These are phyloP conservation scores for Apiospora koreana DNA, from an alignment of 2,329 filamentous ascomycete genomes.

Conservation along the genomic window DNA sequence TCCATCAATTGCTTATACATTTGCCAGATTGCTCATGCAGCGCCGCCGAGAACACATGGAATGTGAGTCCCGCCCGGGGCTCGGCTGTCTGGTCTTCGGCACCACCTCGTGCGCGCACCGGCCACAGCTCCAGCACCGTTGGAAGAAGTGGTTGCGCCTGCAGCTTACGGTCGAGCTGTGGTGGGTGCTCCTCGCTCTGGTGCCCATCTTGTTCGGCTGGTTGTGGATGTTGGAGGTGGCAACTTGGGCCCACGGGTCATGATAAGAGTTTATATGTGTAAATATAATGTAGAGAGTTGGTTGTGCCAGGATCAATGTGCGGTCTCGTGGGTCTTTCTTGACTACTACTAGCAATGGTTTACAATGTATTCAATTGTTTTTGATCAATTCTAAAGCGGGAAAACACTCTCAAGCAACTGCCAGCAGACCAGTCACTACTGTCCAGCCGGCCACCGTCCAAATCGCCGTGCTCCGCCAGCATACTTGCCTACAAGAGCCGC, in stretches of 20 bases:
- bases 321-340: not conserved
- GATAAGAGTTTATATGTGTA: not conserved
- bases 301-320: not conserved
- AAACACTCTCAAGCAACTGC: not conserved
- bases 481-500: not conserved
- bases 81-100: conserved; percentile 57
- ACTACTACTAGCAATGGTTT: not conserved
- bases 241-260: not conserved
- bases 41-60: conserved; percentile 60
- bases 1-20: not conserved
- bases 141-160: conserved; percentile 45
- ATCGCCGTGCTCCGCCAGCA: not conserved
- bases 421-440: not conserved
- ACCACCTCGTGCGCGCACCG: conserved; percentile 50
- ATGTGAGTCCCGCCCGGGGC: conserved; percentile 57
- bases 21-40: conserved; percentile 55
- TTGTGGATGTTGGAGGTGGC: conserved; percentile 17
- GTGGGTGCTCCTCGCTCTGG: conserved; percentile 47
- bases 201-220: conserved; percentile 41
- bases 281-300: not conserved
- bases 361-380: too few species aligned
- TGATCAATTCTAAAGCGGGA: not conserved
- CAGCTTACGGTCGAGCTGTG: conserved; percentile 49
- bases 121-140: conserved; percentile 44
- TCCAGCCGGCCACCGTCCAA: not conserved